phyloP scores from a whole-genome alignment of 768 basidiomycete species.

The Lactifluus piperatus region DNA sequence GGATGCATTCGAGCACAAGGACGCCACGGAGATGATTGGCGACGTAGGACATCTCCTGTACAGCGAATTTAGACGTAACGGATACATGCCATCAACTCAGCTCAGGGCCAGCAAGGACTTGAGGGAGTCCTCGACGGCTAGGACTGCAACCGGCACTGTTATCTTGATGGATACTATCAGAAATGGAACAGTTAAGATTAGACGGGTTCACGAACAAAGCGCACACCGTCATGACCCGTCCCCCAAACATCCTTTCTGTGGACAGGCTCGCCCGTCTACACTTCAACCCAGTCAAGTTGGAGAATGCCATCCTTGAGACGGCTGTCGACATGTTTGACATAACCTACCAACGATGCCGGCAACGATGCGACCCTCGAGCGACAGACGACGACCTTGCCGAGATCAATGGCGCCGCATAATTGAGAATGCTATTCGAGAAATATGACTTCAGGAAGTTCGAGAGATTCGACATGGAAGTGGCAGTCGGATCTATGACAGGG shows the following conservation, averaged over 20 bases:
- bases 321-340: constrained; percentile 98
- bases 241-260: constrained; percentile 96
- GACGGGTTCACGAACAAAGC: constrained; percentile 66
- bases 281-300: constrained; percentile 98
- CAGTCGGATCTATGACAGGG: too few relatives aligned
- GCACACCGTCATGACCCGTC: constrained; percentile 84
- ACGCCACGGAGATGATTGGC: too few relatives aligned
- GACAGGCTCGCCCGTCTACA: constrained; percentile 85
- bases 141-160: too few relatives aligned
- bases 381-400: constrained; percentile 94
- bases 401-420: constrained; percentile 82
- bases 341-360: constrained; percentile 99
- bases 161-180: too few relatives aligned
- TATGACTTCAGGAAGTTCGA: constrained; percentile 54
- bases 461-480: too few relatives aligned
- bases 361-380: constrained; percentile 97
- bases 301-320: constrained; percentile 87
- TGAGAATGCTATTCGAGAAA: constrained; percentile 65
- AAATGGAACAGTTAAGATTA: neutral
- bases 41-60: too few relatives aligned
- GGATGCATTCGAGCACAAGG: too few relatives aligned
- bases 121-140: too few relatives aligned
- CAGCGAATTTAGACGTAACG: too few relatives aligned
- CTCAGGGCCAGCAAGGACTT: too few relatives aligned
- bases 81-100: too few relatives aligned